These are phyloP conservation scores for Plenodomus tracheiphilus DNA, from an alignment of 2,329 filamentous ascomycete species.

Conservation along the genomic window DNA sequence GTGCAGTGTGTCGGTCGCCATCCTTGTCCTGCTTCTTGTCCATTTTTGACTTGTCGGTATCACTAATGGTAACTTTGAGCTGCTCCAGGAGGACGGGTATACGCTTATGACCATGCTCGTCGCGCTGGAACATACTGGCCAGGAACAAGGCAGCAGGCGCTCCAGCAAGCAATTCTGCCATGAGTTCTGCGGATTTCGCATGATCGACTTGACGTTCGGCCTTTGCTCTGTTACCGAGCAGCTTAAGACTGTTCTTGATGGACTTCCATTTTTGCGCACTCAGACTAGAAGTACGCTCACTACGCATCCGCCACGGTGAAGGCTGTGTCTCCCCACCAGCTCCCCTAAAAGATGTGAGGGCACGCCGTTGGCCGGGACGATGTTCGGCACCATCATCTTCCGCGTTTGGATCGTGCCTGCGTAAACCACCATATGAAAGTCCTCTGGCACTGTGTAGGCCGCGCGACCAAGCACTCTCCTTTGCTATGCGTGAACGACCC, in stretches of 20 bases:
- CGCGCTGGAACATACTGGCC: constrained; percentile 96
- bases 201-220: constrained; percentile 86
- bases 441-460: constrained; percentile 53
- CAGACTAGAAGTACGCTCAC: constrained; percentile 52
- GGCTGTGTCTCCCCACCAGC: constrained; percentile 43
- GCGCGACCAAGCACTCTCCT: constrained; percentile 51
- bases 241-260: constrained; percentile 84
- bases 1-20: constrained; percentile 73
- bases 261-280: constrained; percentile 85
- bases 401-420: constrained; percentile 38
- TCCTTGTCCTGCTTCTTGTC: constrained; percentile 22
- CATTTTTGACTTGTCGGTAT: constrained; percentile 61
- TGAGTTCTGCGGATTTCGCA: constrained; percentile 91
- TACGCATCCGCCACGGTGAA: constrained; percentile 49
- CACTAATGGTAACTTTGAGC: constrained; percentile 82
- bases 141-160: constrained; percentile 92
- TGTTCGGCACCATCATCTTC: constrained; percentile 41
- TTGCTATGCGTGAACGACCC: constrained; percentile 52
- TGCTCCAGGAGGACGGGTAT: constrained; percentile 96
- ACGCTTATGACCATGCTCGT: constrained; percentile 92
- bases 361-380: constrained; percentile 50
- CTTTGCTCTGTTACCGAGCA: constrained; percentile 76
- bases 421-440: constrained; percentile 49
- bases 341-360: constrained; percentile 52
- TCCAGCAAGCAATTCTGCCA: constrained; percentile 91